Evolutionary conservation across 2,329 filamentous ascomycete genomes (phyloP), one percentile per base, ranked within the genome.

Genomic region (Thielaviopsis punctulata): DNA sequence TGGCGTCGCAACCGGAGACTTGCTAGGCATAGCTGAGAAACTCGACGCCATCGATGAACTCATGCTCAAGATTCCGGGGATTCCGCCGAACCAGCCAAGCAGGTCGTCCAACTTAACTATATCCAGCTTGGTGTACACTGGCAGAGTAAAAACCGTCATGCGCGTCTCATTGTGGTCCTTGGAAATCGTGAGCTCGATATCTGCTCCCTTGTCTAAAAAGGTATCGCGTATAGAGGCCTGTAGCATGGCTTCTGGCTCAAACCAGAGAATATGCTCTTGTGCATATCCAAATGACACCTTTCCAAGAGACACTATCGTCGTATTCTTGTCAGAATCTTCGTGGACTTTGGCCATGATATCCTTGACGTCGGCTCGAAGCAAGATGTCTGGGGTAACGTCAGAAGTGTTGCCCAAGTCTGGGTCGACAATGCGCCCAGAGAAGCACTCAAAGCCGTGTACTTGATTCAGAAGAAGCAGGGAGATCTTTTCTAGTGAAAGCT

Each of bases 11-110:
- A 59, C 59, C 44, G 66, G 65, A 30, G 67, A 30, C n/a, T 44
- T 8, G 4, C 30, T 63, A 1, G 63, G 63, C 2, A 63, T 64
- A 13, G 69, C 68, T 1, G 80, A 77, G n/a, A 78, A 74, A 55
- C 77, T 83, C 1, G 85, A 88, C 10, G 82, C 79, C 57, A 94
- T 84, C 0, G 90, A 95, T 55, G 77, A 84, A 56, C 88, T 86
- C 63, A 95, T 77, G 60, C 92, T 93, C 44, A 98, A 69, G 50
- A 98, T 83, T 58, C 88, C 87, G 63, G 89, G 95, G 44, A 98
- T 70, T 0, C 92, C 92, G 33, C 92, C 92, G 65, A 95, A 89
- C 73, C 86, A 87, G 52, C 79, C 79, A 55, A 96, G 80, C 0
- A 86, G 86, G 60, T 95, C 88, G 59, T 96, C 92, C 21, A 96